Base-by-base conservation (phyloP, 768 basidiomycete species). In the Leccinellum rugosiceps region DNA sequence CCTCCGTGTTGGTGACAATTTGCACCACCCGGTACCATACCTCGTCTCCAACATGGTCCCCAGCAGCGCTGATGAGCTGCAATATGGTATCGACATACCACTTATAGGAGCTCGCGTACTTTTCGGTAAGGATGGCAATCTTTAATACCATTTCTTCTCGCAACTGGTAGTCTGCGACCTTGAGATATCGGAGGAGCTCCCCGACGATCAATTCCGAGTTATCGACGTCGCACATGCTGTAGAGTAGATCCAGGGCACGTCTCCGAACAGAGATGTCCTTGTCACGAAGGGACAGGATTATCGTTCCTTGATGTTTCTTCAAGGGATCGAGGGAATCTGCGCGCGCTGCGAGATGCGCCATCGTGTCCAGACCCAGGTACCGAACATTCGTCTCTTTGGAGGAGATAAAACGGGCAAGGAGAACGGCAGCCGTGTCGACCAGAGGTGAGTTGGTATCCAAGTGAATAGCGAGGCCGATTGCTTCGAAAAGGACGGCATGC, bases 11-110 rank as follows among this genome's bases (percentile, higher is more conserved):
- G 47, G 93, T 98, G 49, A 97, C 92, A 58, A 99, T 98, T 70
- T 98, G 97, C 26, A 99, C 90, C 50, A 99, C 94, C 52, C 97
- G 91, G 73, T 97, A 98, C 97, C 97, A 99, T 32, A 99, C 97
- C 77, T 98, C 97, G 62, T 98, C 96, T 47, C 97, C 97, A 52
- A 99, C 96, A 69, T 99, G 94, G 68, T 99, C 97, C 53, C 97
- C 97, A 11, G 97, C 97, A 41, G 94, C 88, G 68, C 90, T 92
- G 70, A 99, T 96, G 56, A 99, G 84, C 68, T 94, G 89, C 64
- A 99, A 76, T 68, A 98, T 92, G 63, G 94, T 99, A 73, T 99
- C 96, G 56, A 99, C 92, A 78, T 99, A 98, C 95, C 95, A 96
- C 75, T 95, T 94, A 74, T 96, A 97, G 54, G 92, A 97, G 55